phyloP scores from a whole-genome alignment of 2,329 filamentous ascomycete species.

The Alternaria brassicae region DNA sequence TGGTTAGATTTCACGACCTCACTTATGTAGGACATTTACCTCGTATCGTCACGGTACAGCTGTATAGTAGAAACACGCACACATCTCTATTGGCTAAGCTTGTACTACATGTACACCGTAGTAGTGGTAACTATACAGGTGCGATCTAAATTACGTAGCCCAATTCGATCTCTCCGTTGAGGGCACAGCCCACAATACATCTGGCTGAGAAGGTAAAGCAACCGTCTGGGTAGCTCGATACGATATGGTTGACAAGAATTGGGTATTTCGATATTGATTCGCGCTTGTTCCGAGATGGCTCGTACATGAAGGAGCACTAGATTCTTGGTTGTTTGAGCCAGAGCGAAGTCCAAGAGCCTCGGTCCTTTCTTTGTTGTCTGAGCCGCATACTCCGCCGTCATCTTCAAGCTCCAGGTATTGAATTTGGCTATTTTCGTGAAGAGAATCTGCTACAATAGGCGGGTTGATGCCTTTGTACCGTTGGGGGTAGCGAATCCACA shows the following conservation, averaged over 20 bases:
- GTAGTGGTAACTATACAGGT: background rate
- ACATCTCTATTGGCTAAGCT: background rate
- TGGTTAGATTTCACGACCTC: background rate
- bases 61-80: background rate
- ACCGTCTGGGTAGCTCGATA: background rate
- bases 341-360: background rate
- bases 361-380: conserved; percentile 2
- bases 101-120: background rate
- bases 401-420: background rate
- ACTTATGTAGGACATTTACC: background rate
- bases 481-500: conserved; percentile 10
- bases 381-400: background rate
- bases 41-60: too few species aligned
- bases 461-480: background rate
- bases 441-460: background rate
- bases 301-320: background rate
- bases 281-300: background rate
- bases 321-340: background rate
- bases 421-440: background rate
- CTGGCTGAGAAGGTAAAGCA: background rate
- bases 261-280: background rate
- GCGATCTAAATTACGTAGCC: background rate
- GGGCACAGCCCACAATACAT: background rate
- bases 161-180: background rate
- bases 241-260: background rate